phyloP scores from a whole-genome alignment of 805 yeast genomes.

The Ascoidea tarda region DNA sequence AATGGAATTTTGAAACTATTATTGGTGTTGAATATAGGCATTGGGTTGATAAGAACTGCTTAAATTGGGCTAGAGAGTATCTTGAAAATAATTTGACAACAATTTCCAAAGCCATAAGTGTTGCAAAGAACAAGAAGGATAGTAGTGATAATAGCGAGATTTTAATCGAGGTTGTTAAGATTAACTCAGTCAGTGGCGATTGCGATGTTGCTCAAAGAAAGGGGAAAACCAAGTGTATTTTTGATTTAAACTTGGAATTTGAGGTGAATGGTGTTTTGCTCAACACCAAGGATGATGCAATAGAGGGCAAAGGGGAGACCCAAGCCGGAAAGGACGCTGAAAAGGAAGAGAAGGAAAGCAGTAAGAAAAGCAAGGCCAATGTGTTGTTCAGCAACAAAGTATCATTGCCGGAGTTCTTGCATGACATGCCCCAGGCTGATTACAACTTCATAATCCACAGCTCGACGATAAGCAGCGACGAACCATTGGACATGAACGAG shows the following conservation, averaged over 20 bases:
- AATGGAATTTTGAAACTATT: background rate
- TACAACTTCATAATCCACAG: too few species aligned
- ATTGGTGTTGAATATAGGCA: slow-evolving; percentile 27
- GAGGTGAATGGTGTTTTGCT: slow-evolving; percentile 15
- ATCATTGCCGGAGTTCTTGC: background rate
- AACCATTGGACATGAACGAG: background rate
- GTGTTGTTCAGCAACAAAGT: too few species aligned
- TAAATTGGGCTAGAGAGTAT: slow-evolving; percentile 47
- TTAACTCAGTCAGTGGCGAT: slow-evolving; percentile 46
- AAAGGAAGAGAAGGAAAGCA: background rate
- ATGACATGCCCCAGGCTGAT: background rate
- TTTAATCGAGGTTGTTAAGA: slow-evolving; percentile 12
- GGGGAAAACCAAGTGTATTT: slow-evolving; percentile 66
- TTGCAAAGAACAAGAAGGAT: background rate
- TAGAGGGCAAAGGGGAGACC: too few species aligned
- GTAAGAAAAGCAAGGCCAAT: background rate
- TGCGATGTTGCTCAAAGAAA: slow-evolving; percentile 78
- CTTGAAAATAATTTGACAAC: slow-evolving; percentile 25
- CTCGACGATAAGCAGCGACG: background rate
- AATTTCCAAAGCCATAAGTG: slow-evolving; percentile 8
- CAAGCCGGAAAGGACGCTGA: background rate
- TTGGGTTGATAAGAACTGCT: slow-evolving; percentile 58
- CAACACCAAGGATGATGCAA: too few species aligned
- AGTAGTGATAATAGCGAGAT: slow-evolving; percentile 10
- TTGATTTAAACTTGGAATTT: slow-evolving; percentile 45